phyloP scores from a whole-genome alignment of 805 yeast genomes.

The Ogataea pini region DNA sequence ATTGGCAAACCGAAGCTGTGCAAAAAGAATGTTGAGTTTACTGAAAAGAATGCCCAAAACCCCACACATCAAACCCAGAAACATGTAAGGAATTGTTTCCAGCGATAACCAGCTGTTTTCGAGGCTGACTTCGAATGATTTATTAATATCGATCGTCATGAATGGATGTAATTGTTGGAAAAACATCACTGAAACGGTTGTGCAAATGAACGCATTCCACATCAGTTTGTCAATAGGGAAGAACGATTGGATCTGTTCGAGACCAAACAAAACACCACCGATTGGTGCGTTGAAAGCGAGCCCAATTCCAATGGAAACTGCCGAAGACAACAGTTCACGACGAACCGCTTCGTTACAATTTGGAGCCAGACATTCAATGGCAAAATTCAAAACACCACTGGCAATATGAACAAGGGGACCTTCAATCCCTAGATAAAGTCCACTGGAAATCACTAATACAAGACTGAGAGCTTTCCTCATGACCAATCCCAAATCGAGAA shows the following conservation, averaged over 20 bases:
- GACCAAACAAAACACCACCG: slow-evolving; percentile 80
- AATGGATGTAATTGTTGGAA: slow-evolving; percentile 54
- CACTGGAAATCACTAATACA: slow-evolving; percentile 68
- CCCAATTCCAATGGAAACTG: slow-evolving; percentile 81
- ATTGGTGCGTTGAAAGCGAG: slow-evolving; percentile 87
- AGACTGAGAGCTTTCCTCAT: slow-evolving; percentile 58
- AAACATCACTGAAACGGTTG: slow-evolving; percentile 69
- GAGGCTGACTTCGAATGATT: slow-evolving; percentile 62
- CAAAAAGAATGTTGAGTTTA: slow-evolving; percentile 46
- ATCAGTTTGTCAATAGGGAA: slow-evolving; percentile 63
- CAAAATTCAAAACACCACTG: slow-evolving; percentile 52
- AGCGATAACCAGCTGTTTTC: slow-evolving; percentile 71
- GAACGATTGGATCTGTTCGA: slow-evolving; percentile 67
- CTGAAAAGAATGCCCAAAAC: slow-evolving; percentile 57
- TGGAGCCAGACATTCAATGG: slow-evolving; percentile 37
- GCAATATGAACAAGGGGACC: slow-evolving; percentile 86
- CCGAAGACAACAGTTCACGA: slow-evolving; percentile 70
- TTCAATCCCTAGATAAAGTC: slow-evolving; percentile 82
- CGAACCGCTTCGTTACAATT: slow-evolving; percentile 55
- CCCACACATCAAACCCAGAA: slow-evolving; percentile 73
- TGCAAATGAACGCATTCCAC: slow-evolving; percentile 84
- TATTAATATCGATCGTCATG: slow-evolving; percentile 39
- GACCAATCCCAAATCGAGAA: slow-evolving; percentile 55
- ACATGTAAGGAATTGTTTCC: slow-evolving; percentile 72
- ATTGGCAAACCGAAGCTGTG: slow-evolving; percentile 32